A percentile compares a stretch with the other conserved stretches of the same genome.
phyloP scores from a whole-genome alignment of 2,329 filamentous ascomycete genomes.

The Alternaria sp. region DNA sequence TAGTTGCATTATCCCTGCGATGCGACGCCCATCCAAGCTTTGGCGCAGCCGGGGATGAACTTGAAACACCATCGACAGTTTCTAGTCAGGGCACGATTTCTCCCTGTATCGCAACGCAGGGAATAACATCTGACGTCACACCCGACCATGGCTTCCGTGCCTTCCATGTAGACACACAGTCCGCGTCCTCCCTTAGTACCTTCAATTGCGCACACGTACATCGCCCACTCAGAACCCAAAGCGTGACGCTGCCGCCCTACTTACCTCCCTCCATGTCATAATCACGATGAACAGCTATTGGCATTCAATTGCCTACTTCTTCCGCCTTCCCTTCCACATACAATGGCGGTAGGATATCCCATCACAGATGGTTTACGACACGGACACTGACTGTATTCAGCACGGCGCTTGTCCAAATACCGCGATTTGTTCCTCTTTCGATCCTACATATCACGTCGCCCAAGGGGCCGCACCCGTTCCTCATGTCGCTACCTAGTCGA shows the following conservation, averaged over 20 bases:
- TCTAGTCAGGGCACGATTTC: background rate
- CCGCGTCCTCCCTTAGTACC: conserved; percentile 9
- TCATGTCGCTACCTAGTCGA: conserved; percentile 53
- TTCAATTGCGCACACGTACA: conserved; percentile 5
- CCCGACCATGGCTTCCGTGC: conserved; percentile 13
- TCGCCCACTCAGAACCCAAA: conserved; percentile 17
- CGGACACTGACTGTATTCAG: conserved; percentile 18
- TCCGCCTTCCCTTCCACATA: conserved; percentile 41
- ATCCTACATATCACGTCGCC: conserved; percentile 53
- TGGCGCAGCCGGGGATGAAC: conserved; percentile 4
- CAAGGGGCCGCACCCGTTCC: conserved; percentile 54
- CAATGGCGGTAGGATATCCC: conserved; percentile 38
- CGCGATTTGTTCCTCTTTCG: conserved; percentile 49
- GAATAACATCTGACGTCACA: conserved; percentile 19
- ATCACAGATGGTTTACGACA: background rate
- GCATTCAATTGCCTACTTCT: conserved; percentile 47
- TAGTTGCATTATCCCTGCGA: background rate
- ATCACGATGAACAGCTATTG: conserved; percentile 44
- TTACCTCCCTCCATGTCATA: conserved; percentile 2
- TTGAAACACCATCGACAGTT: conserved; percentile 9
- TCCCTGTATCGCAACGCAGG: background rate
- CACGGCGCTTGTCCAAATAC: conserved; percentile 50
- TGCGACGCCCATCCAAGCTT: conserved; percentile 18
- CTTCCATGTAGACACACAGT: conserved; percentile 17
- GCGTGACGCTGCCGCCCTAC: conserved; percentile 3